These are phyloP conservation scores for Pleurotus tuoliensis DNA, from an alignment of 768 basidiomycete species.

Conservation along the genomic window DNA sequence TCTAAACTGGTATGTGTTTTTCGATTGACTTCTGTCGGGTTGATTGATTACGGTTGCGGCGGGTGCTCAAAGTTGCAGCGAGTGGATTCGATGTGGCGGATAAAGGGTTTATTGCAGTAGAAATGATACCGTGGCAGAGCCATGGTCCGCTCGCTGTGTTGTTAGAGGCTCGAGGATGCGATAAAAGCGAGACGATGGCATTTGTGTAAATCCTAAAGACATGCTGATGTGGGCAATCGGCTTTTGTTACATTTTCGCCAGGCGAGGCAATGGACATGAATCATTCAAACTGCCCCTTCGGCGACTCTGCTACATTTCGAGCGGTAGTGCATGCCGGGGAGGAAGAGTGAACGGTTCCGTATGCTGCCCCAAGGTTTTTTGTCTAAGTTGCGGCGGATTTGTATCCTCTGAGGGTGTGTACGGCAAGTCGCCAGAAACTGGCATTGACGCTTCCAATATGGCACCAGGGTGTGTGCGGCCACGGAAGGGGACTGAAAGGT, in stretches of 20 bases:
- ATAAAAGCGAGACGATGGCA: neutral
- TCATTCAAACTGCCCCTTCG: neutral
- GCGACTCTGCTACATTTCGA: neutral
- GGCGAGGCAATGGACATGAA: neutral
- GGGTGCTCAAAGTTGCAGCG: neutral
- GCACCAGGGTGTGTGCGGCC: too few relatives aligned
- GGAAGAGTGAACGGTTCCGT: too few relatives aligned
- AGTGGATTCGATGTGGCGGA: conserved; percentile 2
- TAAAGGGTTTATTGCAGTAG: neutral
- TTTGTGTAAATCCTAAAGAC: neutral
- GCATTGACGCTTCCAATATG: too few relatives aligned
- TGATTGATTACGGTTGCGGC: neutral
- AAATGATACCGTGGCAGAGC: too few relatives aligned
- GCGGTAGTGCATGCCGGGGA: too few relatives aligned
- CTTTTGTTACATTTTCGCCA: neutral
- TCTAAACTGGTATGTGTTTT: neutral
- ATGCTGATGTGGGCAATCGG: neutral
- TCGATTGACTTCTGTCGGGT: neutral
- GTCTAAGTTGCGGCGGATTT: too few relatives aligned
- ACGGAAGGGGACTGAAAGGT: too few relatives aligned
- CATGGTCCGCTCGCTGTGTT: neutral
- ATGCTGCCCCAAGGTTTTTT: too few relatives aligned
- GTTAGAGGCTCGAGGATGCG: neutral
- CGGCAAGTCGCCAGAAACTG: too few relatives aligned
- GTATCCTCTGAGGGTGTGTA: too few relatives aligned